Evolutionary conservation across 306 rosid species (phyloP), one percentile per base, ranked within the genome.

Genomic region (Trifolium repens): DNA sequence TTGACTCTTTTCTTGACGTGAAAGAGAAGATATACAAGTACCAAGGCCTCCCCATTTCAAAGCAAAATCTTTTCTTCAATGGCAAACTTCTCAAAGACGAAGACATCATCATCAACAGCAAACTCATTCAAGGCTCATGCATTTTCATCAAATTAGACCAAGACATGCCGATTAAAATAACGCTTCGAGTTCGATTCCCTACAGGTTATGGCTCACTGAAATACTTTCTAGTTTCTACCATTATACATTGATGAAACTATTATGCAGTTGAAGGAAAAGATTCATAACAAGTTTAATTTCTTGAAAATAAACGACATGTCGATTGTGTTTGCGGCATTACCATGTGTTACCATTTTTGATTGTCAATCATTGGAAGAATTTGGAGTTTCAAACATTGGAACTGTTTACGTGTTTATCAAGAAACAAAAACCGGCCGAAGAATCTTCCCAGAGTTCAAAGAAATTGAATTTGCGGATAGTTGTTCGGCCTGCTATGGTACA

Each of bases 21-120:
- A 91, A 91, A 78, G 84, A 85, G 53, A 91, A 84, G 86, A 69
- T 91, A 10, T 65, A 84, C 16, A 89, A 84, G 52, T 82, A 55
- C 12, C 0, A 55, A 2, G 65, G 50, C 32, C 83, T 91, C 9
- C 91, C 88, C 58, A 19, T 79, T 39, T 22, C 81, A 22, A 76
- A 71, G 19, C 94, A 91, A 69, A 82, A 89, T 19, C 66, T 91
- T 2, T 40, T 87, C 70, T 91, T 87, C 80, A 77, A 91, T 2
- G 86, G 89, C 71, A 76, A 63, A 42, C 10, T 75, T 70, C 92
- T 91, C 13, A 71, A 71, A 35, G 15, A 55, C 14, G 30, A 55
- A 3, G 61, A 9, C 15, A 22, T 5, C 14, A 4, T 55, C 34
- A 17, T 55, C 61, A 22, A 55, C 9, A 55, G 34, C 32, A 12